Evolutionary conservation across 202 grass and related monocot species (phyloP).

Genomic region (Hordeum pubiflorum): DNA sequence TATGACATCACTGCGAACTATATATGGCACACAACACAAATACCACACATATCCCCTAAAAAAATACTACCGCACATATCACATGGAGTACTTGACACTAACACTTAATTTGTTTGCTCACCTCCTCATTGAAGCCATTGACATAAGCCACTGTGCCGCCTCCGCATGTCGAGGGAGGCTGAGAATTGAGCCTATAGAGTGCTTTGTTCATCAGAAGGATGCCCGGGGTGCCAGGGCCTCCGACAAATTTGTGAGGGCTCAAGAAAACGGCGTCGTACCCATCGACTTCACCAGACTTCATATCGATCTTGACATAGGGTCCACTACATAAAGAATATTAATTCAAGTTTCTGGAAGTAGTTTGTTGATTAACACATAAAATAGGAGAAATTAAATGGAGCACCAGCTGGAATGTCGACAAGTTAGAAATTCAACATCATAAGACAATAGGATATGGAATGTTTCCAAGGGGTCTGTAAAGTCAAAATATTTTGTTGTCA

Average conservation of each 20-base stretch:
- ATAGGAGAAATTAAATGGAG: background rate
- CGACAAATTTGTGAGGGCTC: constrained; percentile 81
- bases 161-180: constrained; percentile 52
- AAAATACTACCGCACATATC: background rate
- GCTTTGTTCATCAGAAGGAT: constrained; percentile 74
- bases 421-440: background rate
- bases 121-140: constrained; percentile 23
- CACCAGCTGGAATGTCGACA: background rate
- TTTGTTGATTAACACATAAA: background rate
- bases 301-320: constrained; percentile 81
- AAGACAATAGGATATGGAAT: background rate
- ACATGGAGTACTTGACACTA: background rate
- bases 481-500: background rate
- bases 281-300: constrained; percentile 61
- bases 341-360: background rate
- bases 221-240: constrained; percentile 61
- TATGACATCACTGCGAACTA: no score
- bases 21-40: background rate
- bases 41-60: background rate
- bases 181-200: constrained; percentile 41
- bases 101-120: background rate
- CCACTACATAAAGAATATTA: constrained; percentile 22
- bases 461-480: background rate
- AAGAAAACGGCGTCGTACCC: constrained; percentile 76
- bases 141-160: constrained; percentile 70